Evolutionary conservation across 768 basidiomycete genomes (phyloP).

Genomic region (Cantharellus anzutake): DNA sequence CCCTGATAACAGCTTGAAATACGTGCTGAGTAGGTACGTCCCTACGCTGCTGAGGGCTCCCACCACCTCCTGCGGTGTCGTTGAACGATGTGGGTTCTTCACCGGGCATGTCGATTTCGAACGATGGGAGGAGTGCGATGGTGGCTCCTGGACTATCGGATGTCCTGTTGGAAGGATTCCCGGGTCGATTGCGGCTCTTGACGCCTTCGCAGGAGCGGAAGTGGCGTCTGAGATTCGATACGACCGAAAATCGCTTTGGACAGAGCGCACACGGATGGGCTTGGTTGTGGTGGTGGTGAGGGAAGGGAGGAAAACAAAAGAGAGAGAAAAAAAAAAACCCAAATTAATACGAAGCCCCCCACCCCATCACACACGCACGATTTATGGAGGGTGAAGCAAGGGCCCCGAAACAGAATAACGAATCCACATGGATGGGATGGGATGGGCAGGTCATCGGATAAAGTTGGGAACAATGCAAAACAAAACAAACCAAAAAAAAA

Average conservation of each 20-base stretch:
- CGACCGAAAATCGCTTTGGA: constrained; percentile 4
- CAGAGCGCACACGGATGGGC: constrained; percentile 4
- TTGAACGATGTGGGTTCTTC: not conserved
- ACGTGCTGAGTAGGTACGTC: no score
- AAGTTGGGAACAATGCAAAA: no score
- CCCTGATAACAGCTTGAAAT: no score
- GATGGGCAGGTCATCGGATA: not conserved
- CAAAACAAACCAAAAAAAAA: no score
- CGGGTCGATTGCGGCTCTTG: not conserved
- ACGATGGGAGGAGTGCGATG: not conserved
- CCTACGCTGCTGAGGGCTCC: no score
- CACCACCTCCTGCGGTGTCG: not conserved
- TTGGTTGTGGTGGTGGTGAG: constrained; percentile 1
- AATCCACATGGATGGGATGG: constrained; percentile 6
- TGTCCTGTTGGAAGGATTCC: not conserved
- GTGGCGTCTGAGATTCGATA: constrained; percentile 5
- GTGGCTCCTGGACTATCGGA: not conserved
- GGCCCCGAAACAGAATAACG: no score
- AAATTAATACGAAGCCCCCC: constrained; percentile 4
- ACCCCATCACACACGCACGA: not conserved
- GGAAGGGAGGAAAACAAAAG: not conserved
- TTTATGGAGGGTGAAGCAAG: not conserved
- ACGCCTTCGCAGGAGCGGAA: not conserved
- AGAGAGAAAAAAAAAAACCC: not conserved
- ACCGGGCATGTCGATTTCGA: not conserved